Base-by-base conservation (phyloP, 192 early-diverging fungal genomes). In the Coemansia sp. region DNA sequence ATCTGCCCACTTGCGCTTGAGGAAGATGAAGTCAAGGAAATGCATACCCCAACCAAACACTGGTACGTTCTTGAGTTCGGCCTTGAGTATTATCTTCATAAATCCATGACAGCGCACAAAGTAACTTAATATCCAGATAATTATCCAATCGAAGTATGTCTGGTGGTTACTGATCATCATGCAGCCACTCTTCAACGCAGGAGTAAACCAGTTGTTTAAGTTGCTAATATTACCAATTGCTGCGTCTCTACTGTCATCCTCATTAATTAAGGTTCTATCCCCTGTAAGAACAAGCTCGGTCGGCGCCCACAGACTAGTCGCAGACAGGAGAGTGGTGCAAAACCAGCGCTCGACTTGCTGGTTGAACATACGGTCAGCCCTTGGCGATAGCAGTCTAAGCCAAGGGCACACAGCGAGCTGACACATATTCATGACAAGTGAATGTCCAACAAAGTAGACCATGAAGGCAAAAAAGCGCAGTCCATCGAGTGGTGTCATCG, bases 11-110 rank as follows among this genome's bases (percentile, higher is more conserved):
- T 90, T 93, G 66, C 92, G 91, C 74, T 93, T 90, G 65, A 98
- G 75, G 70, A 97, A 90, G 26, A 98, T 95, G 72, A 95, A 98
- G 67, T 95, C 92, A 62, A 97, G 91, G 56, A 96, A 89, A 49
- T 78, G 84, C 94, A 97, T 97, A 23, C 79, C 79, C 87, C 85
- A 85, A 73, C 96, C 96, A 83, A 93, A 91, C 41, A 98, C 74
- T 9, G 96, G 96, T 19, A 98, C 61, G 61, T 86, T 78, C 58
- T 86, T 89, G 54, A 98, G 85, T 51, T 86, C 86, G 41, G 87
- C 76, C 68, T 94, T 95, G 34, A 98, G 84, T 49, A 96, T 92
- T 54, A 98, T 96, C 76, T 96, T 97, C 52, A 98, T 58, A 54
- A 83, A 85, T 16, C 90, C 92, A 76, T 95, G 90, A 58, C 85